Percentiles rank a stretch among this genome's conserved stretches.
These are phyloP conservation scores for Yarrowia hollandica DNA, from an alignment of 805 yeast species.

Conservation along the genomic window DNA sequence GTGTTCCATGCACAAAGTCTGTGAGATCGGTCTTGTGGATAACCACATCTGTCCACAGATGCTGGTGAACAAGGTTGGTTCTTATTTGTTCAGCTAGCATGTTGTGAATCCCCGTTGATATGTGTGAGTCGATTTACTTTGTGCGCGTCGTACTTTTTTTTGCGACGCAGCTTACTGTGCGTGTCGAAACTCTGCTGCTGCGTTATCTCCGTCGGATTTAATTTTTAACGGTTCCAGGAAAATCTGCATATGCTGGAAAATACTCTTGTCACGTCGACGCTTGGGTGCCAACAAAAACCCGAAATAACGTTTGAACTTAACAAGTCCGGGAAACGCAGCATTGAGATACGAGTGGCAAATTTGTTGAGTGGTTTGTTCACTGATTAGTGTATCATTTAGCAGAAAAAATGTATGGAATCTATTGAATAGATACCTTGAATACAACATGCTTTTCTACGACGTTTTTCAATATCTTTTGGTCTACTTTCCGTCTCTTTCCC, in stretches of 20 bases:
- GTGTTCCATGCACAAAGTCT: constrained; percentile 37
- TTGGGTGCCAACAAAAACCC: not conserved
- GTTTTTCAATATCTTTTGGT: not conserved
- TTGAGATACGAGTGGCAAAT: constrained; percentile 12
- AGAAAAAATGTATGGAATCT: too few species aligned
- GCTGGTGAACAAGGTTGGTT: constrained; percentile 43
- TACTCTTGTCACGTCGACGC: not conserved
- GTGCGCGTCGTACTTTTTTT: not conserved
- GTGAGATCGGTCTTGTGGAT: constrained; percentile 28
- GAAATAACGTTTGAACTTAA: not conserved
- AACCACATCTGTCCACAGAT: constrained; percentile 42
- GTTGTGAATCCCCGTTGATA: not conserved
- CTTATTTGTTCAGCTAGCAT: constrained; percentile 34
- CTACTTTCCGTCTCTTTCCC: not conserved
- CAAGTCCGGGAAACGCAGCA: constrained; percentile 24
- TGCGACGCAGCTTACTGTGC: not conserved
- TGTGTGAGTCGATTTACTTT: not conserved
- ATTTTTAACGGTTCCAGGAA: constrained; percentile 9
- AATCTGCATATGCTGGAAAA: not conserved
- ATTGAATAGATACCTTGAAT: too few species aligned
- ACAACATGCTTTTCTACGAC: not conserved
- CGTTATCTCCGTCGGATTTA: constrained; percentile 28
- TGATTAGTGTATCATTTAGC: too few species aligned
- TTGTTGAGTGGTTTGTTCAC: too few species aligned
- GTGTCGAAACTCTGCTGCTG: not conserved